Evolutionary conservation across 495 filamentous ascomycete species (phyloP).

Genomic region (Acidomyces sp.): DNA sequence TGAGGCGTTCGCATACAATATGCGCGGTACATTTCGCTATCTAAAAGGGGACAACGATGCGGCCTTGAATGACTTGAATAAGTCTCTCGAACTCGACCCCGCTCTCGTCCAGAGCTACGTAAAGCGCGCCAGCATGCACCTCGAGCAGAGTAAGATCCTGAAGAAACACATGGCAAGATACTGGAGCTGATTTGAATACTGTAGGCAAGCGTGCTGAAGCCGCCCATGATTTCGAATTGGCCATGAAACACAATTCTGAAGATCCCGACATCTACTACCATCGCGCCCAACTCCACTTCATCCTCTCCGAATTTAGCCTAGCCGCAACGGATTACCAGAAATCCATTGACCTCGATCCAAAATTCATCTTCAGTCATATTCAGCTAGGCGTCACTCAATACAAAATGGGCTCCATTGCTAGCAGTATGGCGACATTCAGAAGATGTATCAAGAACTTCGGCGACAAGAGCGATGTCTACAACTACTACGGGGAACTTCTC

Average conservation of each 20-base stretch:
- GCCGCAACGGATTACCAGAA: slow-evolving; percentile 98
- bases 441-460: slow-evolving; percentile 97
- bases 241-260: slow-evolving; percentile 68
- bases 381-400: slow-evolving; percentile 99
- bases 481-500: slow-evolving; percentile 98
- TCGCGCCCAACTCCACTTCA: slow-evolving; percentile 96
- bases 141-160: slow-evolving; percentile 59
- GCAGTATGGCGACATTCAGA: slow-evolving; percentile 95
- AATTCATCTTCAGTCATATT: slow-evolving; percentile 99
- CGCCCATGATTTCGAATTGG: slow-evolving; percentile 73
- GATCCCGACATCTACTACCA: slow-evolving; percentile 99
- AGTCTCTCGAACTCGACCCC: slow-evolving; percentile 81
- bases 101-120: slow-evolving; percentile 90
- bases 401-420: slow-evolving; percentile 97
- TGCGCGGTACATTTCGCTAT: slow-evolving; percentile 91
- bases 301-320: slow-evolving; percentile 80
- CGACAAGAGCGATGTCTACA: slow-evolving; percentile 93
- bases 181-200: slow-evolving; percentile 23
- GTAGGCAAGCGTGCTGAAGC: slow-evolving; percentile 76
- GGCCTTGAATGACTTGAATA: slow-evolving; percentile 72
- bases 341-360: slow-evolving; percentile 88
- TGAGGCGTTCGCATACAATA: slow-evolving; percentile 86
- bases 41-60: slow-evolving; percentile 73
- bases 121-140: slow-evolving; percentile 95
- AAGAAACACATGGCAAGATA: not conserved